Evolutionary conservation across 2,329 filamentous ascomycete genomes (phyloP).

Genomic region (Aspergillus melleus): DNA sequence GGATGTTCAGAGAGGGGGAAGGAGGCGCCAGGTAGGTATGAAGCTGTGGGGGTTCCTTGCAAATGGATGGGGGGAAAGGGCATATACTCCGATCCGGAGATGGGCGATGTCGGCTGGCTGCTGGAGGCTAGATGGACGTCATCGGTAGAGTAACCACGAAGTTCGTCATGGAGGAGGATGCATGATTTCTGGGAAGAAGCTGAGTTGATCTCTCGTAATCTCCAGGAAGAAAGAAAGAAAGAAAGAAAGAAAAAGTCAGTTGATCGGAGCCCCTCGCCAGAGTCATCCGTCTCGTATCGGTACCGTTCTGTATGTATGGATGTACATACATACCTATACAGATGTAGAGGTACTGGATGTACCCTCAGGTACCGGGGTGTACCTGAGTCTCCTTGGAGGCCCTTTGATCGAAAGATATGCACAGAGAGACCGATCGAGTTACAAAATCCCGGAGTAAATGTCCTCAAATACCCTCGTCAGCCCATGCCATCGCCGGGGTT

Average conservation of each 20-base stretch:
- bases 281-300: too few species aligned
- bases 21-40: neutral
- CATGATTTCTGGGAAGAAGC: neutral
- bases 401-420: too few species aligned
- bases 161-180: neutral
- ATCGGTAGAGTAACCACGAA: neutral
- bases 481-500: neutral
- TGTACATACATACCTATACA: too few species aligned
- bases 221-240: neutral
- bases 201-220: neutral
- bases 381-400: too few species aligned
- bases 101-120: neutral
- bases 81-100: neutral
- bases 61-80: neutral
- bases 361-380: too few species aligned
- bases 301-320: too few species aligned
- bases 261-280: neutral
- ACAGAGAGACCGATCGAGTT: too few species aligned
- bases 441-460: too few species aligned
- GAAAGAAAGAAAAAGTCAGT: neutral
- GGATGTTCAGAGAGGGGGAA: neutral
- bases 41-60: neutral
- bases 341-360: too few species aligned
- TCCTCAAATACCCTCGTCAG: neutral
- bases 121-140: neutral